Percentiles rank a stretch among this genome's conserved stretches.
These are phyloP conservation scores for Apostasia ramifera DNA, from an alignment of 106 monocot genomes.

Conservation along the genomic window DNA sequence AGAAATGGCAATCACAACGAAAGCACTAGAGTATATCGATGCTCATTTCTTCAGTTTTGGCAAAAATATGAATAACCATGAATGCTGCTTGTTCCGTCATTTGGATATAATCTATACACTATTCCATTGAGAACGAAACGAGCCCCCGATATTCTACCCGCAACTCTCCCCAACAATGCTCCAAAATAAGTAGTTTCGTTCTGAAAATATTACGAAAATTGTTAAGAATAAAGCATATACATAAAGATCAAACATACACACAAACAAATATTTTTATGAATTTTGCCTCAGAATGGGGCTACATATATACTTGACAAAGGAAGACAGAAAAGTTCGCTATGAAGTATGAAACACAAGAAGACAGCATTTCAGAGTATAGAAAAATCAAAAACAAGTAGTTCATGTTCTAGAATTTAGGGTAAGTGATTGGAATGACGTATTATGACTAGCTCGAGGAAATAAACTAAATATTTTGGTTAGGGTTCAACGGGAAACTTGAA, in stretches of 20 bases:
- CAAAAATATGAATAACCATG: conserved; percentile 11
- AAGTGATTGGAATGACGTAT: neutral
- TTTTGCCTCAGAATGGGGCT: neutral
- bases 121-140: conserved; percentile 29
- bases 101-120: conserved; percentile 16
- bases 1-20: neutral
- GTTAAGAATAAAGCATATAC: neutral
- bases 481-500: neutral
- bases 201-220: conserved; percentile 12
- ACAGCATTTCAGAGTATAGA: too few relatives aligned
- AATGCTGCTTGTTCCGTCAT: conserved; percentile 33
- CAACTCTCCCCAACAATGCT: conserved; percentile 50
- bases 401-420: neutral
- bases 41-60: neutral
- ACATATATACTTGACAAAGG: neutral
- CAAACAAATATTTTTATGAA: neutral
- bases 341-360: neutral
- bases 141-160: conserved; percentile 30
- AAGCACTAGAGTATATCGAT: neutral
- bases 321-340: neutral
- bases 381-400: too few relatives aligned
- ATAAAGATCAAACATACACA: neutral
- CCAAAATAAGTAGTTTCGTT: conserved; percentile 46
- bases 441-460: too few relatives aligned
- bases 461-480: neutral